A percentile compares a stretch with the other conserved stretches of the same genome.
These are phyloP conservation scores for Tetraselmis striata DNA, from an alignment of 139 green algal species.

Conservation along the genomic window DNA sequence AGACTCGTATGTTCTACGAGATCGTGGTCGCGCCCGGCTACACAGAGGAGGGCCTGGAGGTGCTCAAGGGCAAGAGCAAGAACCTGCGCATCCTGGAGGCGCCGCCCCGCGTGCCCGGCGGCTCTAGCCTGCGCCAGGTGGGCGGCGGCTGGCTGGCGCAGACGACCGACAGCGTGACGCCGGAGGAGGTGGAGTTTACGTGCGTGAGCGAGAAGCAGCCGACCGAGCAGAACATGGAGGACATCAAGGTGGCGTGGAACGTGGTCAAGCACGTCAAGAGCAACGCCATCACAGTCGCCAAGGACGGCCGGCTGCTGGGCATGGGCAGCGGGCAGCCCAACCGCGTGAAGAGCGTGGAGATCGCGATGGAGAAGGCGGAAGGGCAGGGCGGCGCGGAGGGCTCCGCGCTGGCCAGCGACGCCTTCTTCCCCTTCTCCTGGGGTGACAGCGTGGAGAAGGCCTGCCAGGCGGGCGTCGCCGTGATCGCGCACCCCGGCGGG, in stretches of 20 bases:
- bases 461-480: constrained; percentile 87
- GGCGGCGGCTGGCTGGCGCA: constrained; percentile 80
- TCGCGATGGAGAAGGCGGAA: constrained; percentile 92
- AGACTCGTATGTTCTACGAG: constrained; percentile 99
- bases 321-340: constrained; percentile 99
- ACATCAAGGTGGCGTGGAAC: constrained; percentile 94
- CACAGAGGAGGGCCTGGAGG: constrained; percentile 82
- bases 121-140: constrained; percentile 61
- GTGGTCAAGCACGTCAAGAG: constrained; percentile 98
- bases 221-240: constrained; percentile 78
- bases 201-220: constrained; percentile 78
- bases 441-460: constrained; percentile 91
- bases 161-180: constrained; percentile 70
- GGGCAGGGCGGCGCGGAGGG: constrained; percentile 64
- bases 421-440: constrained; percentile 99
- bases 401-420: constrained; percentile 86
- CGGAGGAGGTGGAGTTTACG: constrained; percentile 77
- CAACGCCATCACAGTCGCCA: constrained; percentile 98
- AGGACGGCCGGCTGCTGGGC: constrained; percentile 82
- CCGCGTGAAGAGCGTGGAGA: constrained; percentile 87
- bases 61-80: constrained; percentile 97
- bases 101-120: constrained; percentile 51
- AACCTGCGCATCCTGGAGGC: constrained; percentile 96
- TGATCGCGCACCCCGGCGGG: constrained; percentile 95
- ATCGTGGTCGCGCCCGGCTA: constrained; percentile 96